Evolutionary conservation across 1,284 basidiomycete species (phyloP).

Genomic region (Ustilago tritici): DNA sequence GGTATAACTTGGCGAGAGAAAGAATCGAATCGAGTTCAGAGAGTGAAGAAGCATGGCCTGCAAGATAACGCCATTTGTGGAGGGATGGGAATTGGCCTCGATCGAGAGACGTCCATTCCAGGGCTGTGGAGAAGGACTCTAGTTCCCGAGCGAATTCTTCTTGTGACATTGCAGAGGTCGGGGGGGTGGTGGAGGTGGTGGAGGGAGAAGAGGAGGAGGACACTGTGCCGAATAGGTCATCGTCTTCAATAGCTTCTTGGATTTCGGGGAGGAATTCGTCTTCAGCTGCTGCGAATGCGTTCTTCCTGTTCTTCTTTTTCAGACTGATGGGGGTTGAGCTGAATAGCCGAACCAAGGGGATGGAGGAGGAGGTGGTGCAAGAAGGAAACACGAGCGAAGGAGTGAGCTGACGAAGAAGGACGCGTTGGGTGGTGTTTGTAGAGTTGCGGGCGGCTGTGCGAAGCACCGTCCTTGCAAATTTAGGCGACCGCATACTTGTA

Average conservation of each 20-base stretch:
- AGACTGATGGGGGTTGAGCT: constrained; percentile 11
- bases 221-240: constrained; percentile 36
- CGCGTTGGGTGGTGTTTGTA: neutral
- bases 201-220: constrained; percentile 8
- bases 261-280: constrained; percentile 15
- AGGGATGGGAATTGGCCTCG: constrained; percentile 21
- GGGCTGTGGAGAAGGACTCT: constrained; percentile 10
- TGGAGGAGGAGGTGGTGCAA: neutral
- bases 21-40: constrained; percentile 25
- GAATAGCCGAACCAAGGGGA: constrained; percentile 9
- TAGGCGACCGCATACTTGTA: constrained; percentile 37
- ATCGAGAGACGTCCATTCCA: constrained; percentile 33
- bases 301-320: constrained; percentile 48
- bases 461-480: constrained; percentile 27
- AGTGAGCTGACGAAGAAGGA: neutral
- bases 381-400: neutral
- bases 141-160: constrained; percentile 24
- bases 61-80: constrained; percentile 19
- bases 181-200: neutral
- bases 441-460: constrained; percentile 17
- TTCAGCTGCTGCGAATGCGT: constrained; percentile 23
- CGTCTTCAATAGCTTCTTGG: constrained; percentile 23
- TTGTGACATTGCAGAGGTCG: constrained; percentile 15
- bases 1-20: constrained; percentile 35
- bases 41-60: constrained; percentile 4